Evolutionary conservation across 768 basidiomycete genomes (phyloP), one percentile per base, ranked within the genome.

Genomic region (Pholiota microspora): DNA sequence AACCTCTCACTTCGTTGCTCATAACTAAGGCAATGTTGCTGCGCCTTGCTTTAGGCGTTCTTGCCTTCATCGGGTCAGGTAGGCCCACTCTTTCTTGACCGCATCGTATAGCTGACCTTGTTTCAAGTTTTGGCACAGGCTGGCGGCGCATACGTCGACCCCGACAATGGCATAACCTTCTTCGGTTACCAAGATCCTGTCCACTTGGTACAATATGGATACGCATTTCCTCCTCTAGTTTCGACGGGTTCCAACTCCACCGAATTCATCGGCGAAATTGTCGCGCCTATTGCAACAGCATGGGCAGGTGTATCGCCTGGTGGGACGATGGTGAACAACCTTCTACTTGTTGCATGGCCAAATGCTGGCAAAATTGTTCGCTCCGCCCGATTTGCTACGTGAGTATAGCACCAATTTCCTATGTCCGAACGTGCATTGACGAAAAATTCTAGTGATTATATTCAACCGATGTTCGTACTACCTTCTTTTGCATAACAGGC

Each of bases 261-360:
- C 13, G 84, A 86, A 59, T 85, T 85, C 63, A 82, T 86, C 58
- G 85, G 79, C 47, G 81, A 83, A 66, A 79, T 85, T 44, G 76
- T 83, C 23, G 78, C 81, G 7, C 84, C 85, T 7, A 68, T 82
- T 34, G 73, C 60, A 5, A 74, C 74, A n/a, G 62, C 74, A 71
- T 86, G 84, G 84, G 75, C 75, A 15, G 84, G 84, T 49, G 66
- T 78, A 28, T 69, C 80, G 7, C 76, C 83, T 5, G 78, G 73
- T 12, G 81, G 81, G 7, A 71, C 76, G 28, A 85, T 86, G 83
- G 61, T 80, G 40, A 67, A 77, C 59, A 78, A 78, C 63, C 71
- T 85, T 31, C 71, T 86, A 24, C 64, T 86, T 42, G 78, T 84
- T 27, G 83, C 83, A 5, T 86, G 85, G 85, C 74, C 81, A 1